Conservation (phyloP, 2,329 filamentous ascomycete species). For the Penicillium sp. region DNA sequence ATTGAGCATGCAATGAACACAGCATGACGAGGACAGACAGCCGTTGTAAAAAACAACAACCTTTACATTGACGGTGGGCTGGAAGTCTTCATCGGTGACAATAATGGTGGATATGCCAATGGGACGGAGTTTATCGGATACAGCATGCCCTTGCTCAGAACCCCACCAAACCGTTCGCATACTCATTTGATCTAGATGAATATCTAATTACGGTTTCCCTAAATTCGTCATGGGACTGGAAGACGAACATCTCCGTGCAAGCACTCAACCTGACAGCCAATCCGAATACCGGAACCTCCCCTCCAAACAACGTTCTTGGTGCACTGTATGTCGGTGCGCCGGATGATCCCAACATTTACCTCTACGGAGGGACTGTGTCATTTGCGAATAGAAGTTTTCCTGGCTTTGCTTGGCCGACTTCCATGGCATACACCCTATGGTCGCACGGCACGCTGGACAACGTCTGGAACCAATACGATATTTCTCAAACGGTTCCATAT, state of each 20-base stretch:
- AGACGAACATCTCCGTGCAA: constrained; percentile 27
- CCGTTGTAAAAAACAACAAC: constrained; percentile 28
- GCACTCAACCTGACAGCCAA: constrained; percentile 22
- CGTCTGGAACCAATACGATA: constrained; percentile 29
- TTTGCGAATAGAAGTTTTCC: constrained; percentile 30
- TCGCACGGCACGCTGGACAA: constrained; percentile 25
- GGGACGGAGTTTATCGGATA: constrained; percentile 28
- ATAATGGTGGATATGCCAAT: constrained; percentile 13
- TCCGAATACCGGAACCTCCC: constrained; percentile 19
- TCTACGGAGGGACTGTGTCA: constrained; percentile 34
- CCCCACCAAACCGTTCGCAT: not conserved
- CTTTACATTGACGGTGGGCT: constrained; percentile 33
- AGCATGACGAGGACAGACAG: constrained; percentile 18
- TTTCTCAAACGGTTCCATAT: constrained; percentile 19
- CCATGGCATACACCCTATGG: constrained; percentile 32
- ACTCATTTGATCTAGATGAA: constrained; percentile 18
- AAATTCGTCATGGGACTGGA: constrained; percentile 31
- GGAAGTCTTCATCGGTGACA: constrained; percentile 23
- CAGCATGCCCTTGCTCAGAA: constrained; percentile 17
- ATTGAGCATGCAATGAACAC: not conserved
- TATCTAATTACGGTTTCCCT: constrained; percentile 30
- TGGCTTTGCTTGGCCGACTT: constrained; percentile 24
- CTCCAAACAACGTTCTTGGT: constrained; percentile 29
- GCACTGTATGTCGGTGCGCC: constrained; percentile 27
- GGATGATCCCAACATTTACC: constrained; percentile 27